These are phyloP conservation scores for Cladosporium halotolerans DNA, from an alignment of 2,329 filamentous ascomycete species.

Conservation along the genomic window DNA sequence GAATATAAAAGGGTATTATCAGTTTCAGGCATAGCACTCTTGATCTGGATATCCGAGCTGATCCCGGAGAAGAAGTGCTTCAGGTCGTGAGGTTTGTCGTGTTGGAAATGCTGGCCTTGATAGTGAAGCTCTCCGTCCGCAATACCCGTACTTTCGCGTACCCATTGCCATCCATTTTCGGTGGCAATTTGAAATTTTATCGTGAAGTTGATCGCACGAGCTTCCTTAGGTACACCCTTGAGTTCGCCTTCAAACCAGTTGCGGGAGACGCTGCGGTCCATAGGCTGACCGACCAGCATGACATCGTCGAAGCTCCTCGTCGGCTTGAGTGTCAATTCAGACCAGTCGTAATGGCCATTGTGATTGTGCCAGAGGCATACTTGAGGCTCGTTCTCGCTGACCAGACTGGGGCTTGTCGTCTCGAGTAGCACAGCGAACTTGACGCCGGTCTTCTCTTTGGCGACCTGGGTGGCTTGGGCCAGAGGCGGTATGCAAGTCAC, in stretches of 20 bases:
- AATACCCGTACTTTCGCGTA: constrained; percentile 56
- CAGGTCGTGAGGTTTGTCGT: constrained; percentile 38
- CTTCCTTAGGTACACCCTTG: constrained; percentile 37
- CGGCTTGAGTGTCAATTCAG: constrained; percentile 49
- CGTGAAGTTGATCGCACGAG: constrained; percentile 56
- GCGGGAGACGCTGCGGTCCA: constrained; percentile 20
- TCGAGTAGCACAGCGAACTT: constrained; percentile 56
- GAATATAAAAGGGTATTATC: constrained; percentile 65
- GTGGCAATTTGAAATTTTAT: constrained; percentile 57
- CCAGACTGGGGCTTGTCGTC: constrained; percentile 28
- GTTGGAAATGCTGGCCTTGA: constrained; percentile 28
- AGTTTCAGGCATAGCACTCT: constrained; percentile 56
- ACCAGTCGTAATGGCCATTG: constrained; percentile 50
- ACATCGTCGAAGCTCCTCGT: constrained; percentile 24
- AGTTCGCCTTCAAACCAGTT: constrained; percentile 53
- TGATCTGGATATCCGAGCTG: constrained; percentile 50
- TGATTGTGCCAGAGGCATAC: constrained; percentile 70
- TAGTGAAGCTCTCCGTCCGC: constrained; percentile 59
- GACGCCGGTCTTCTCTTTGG: constrained; percentile 40
- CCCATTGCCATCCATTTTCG: constrained; percentile 62
- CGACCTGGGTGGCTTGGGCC: constrained; percentile 63
- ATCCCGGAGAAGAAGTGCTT: constrained; percentile 52
- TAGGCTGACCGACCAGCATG: constrained; percentile 21
- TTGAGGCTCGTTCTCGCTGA: constrained; percentile 57
- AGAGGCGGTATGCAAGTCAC: constrained; percentile 64